Evolutionary conservation across 148 eudicot genomes (phyloP).

Genomic region (Camellia japonica): DNA sequence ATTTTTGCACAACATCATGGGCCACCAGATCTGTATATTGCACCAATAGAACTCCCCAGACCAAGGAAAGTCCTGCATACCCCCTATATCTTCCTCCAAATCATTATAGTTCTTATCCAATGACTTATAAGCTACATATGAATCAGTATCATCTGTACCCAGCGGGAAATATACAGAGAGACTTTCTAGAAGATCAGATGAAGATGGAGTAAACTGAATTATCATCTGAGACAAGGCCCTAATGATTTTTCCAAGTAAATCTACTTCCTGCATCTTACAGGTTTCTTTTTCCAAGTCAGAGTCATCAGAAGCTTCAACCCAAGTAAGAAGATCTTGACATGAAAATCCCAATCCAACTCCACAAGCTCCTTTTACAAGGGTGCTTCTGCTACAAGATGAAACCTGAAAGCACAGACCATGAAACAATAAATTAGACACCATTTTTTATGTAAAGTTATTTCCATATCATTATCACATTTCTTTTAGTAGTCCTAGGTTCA

Average conservation of each 20-base stretch:
- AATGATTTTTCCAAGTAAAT: conserved; percentile 54
- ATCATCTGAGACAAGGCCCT: conserved; percentile 53
- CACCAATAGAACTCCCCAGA: conserved; percentile 65
- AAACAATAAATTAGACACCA: neutral
- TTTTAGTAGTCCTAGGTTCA: neutral
- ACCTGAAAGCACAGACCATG: conserved; percentile 49
- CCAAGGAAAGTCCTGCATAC: conserved; percentile 89
- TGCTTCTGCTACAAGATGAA: conserved; percentile 61
- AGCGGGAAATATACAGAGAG: conserved; percentile 42
- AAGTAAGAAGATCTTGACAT: conserved; percentile 77
- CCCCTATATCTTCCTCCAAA: conserved; percentile 81
- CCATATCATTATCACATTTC: neutral
- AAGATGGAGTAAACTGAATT: conserved; percentile 41
- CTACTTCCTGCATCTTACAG: conserved; percentile 41
- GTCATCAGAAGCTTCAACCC: conserved; percentile 34
- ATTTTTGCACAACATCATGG: conserved; percentile 57
- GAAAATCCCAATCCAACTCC: conserved; percentile 89
- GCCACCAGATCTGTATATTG: conserved; percentile 75
- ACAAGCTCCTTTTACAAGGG: conserved; percentile 89
- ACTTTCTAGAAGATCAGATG: conserved; percentile 42
- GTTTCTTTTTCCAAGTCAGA: conserved; percentile 36
- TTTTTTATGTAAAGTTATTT: neutral
- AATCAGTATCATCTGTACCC: conserved; percentile 31
- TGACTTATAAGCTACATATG: conserved; percentile 27
- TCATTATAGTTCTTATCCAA: conserved; percentile 31